These are phyloP conservation scores for Beauveria medogensis DNA, from an alignment of 2,329 filamentous ascomycete species.

Conservation along the genomic window DNA sequence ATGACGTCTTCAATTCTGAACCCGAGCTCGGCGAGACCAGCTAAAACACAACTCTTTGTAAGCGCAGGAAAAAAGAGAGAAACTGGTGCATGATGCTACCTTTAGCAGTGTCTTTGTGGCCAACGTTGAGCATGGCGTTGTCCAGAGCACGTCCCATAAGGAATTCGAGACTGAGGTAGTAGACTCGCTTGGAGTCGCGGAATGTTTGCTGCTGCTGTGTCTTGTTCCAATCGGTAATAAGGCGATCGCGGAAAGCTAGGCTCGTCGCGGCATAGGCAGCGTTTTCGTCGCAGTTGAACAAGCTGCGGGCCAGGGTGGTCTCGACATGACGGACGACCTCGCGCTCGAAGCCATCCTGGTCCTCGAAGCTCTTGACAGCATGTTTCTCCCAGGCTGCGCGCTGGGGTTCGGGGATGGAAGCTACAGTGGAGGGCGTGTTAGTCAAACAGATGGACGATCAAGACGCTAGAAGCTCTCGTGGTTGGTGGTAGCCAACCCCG, in stretches of 20 bases:
- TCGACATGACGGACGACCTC: conserved; percentile 93
- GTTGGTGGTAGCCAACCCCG: background rate
- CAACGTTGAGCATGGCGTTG: conserved; percentile 97
- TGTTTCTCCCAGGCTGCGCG: conserved; percentile 68
- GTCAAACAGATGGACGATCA: background rate
- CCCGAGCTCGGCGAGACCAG: conserved; percentile 78
- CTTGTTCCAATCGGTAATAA: conserved; percentile 95
- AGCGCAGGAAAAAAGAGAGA: background rate
- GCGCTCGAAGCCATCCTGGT: conserved; percentile 75
- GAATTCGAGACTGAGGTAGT: conserved; percentile 96
- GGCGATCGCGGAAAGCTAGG: conserved; percentile 82
- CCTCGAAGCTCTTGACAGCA: conserved; percentile 60
- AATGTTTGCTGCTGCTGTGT: conserved; percentile 95
- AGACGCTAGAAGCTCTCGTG: background rate
- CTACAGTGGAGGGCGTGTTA: conserved; percentile 27
- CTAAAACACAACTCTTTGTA: conserved; percentile 35
- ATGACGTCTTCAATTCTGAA: conserved; percentile 97
- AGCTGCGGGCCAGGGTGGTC: conserved; percentile 86
- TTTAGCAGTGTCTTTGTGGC: conserved; percentile 75
- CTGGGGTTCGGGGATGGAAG: conserved; percentile 79
- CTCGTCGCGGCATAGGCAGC: conserved; percentile 89
- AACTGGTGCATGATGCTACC: conserved; percentile 37
- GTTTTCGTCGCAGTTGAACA: conserved; percentile 96
- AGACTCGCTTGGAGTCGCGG: conserved; percentile 83
- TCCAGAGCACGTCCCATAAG: conserved; percentile 94